Conservation (phyloP, 257 asterid genomes). For the Mentha longifolia region DNA sequence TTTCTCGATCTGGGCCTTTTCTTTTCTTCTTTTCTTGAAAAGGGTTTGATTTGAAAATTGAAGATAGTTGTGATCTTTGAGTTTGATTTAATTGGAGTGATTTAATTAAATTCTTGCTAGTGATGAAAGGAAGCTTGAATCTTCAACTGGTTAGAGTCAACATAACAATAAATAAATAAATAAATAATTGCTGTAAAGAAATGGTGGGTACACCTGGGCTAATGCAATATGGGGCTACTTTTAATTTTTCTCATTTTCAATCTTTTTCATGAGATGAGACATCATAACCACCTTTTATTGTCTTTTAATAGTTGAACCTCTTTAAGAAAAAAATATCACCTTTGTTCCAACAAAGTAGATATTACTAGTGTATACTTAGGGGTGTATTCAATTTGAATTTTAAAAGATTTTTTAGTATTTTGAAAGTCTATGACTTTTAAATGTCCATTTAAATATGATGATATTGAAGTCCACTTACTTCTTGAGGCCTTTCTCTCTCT, state of each 20-base stretch:
- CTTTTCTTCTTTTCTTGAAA: no score
- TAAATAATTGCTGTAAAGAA: neutral
- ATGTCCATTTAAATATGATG: no score
- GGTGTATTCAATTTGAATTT: no score
- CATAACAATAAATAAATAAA: neutral
- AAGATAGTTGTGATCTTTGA: neutral
- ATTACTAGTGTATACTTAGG: no score
- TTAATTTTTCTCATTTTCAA: slow-evolving; percentile 3
- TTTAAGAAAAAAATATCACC: neutral
- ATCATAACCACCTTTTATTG: slow-evolving; percentile 45
- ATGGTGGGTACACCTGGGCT: slow-evolving; percentile 31
- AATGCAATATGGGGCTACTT: slow-evolving; percentile 4
- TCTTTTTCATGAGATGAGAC: slow-evolving; percentile 35
- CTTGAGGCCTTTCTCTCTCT: no score
- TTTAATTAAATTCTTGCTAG: neutral
- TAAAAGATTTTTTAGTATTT: no score
- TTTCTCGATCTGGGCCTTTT: neutral
- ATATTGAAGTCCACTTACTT: no score
- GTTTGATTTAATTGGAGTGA: neutral
- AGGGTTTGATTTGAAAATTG: neutral
- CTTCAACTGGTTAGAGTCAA: neutral
- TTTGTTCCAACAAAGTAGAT: slow-evolving; percentile 10
- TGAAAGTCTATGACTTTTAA: no score
- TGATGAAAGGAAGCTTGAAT: neutral
- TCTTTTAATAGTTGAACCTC: slow-evolving; percentile 36